phyloP scores from a whole-genome alignment of 2,329 filamentous ascomycete genomes.

The Botrytis cinerea region DNA sequence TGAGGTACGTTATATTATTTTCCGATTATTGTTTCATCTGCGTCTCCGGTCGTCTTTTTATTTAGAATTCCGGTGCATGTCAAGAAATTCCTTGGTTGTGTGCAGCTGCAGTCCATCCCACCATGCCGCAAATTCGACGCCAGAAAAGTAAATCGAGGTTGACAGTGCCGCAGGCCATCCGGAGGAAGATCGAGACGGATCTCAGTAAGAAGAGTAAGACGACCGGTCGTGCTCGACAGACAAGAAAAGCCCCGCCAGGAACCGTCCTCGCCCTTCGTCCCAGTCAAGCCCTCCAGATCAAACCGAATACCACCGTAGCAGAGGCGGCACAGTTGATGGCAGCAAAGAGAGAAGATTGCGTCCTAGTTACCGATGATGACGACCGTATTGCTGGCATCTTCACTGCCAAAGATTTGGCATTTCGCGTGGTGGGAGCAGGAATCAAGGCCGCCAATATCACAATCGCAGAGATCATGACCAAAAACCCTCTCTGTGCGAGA shows the following conservation, averaged over 20 bases:
- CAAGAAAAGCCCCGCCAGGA: conserved; percentile 91
- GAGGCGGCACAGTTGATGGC: conserved; percentile 99
- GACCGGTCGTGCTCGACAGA: conserved; percentile 75
- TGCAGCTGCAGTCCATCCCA: background rate
- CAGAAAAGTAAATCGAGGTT: conserved; percentile 20
- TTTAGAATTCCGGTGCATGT: too few species aligned
- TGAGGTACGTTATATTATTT: conserved; percentile 68
- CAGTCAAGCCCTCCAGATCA: conserved; percentile 95
- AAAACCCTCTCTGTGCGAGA: conserved; percentile 95
- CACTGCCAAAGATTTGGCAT: conserved; percentile 96
- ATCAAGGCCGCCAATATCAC: conserved; percentile 87
- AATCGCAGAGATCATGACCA: conserved; percentile 99
- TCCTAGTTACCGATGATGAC: conserved; percentile 95
- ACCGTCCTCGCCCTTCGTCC: conserved; percentile 95
- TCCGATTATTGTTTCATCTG: background rate
- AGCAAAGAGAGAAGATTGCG: conserved; percentile 96
- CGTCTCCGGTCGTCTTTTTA: background rate
- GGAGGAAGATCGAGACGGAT: conserved; percentile 94
- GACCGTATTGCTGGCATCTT: conserved; percentile 98
- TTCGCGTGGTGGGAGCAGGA: conserved; percentile 89
- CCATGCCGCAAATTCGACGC: conserved; percentile 25
- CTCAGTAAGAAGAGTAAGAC: conserved; percentile 95
- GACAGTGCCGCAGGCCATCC: conserved; percentile 71
- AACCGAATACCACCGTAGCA: conserved; percentile 88
- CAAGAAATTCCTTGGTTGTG: background rate